Conservation (phyloP, 2,329 filamentous ascomycete genomes). For the Phyllosticta ampelicida region DNA sequence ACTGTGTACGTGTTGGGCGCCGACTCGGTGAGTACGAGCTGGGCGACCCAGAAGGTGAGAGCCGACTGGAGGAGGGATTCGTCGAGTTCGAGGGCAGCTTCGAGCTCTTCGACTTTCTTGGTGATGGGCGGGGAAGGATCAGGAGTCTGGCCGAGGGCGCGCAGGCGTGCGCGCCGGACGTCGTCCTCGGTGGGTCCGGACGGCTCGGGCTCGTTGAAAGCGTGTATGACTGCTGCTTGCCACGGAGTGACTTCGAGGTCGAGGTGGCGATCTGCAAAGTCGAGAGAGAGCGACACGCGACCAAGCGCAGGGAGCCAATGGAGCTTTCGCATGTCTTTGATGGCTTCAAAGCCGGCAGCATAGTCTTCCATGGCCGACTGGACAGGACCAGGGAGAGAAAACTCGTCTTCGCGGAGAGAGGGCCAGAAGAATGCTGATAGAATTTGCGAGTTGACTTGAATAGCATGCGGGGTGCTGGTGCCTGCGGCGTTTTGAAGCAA, state of each 20-base stretch:
- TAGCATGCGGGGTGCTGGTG: constrained; percentile 13
- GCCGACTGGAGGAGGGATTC: constrained; percentile 58
- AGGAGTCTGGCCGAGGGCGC: constrained; percentile 22
- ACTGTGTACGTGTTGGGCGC: constrained; percentile 48
- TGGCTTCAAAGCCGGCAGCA: constrained; percentile 61
- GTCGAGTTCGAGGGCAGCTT: constrained; percentile 55
- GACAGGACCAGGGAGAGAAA: constrained; percentile 51
- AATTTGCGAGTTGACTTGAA: constrained; percentile 65
- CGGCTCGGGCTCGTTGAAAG: constrained; percentile 49
- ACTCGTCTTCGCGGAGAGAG: constrained; percentile 58
- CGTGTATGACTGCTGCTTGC: constrained; percentile 79
- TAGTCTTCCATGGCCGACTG: constrained; percentile 56
- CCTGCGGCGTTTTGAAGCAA: background rate
- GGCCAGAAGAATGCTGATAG: constrained; percentile 94
- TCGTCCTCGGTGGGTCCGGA: background rate
- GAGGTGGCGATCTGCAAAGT: constrained; percentile 69
- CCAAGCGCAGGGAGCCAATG: constrained; percentile 81
- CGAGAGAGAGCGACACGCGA: constrained; percentile 67
- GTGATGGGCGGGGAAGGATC: constrained; percentile 18
- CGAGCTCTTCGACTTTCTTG: constrained; percentile 36
- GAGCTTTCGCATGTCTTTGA: constrained; percentile 77
- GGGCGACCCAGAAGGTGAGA: constrained; percentile 60
- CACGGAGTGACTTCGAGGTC: constrained; percentile 67
- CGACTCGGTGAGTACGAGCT: constrained; percentile 48
- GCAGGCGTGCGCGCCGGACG: constrained; percentile 13